Evolutionary conservation across 1,139 yeast genomes (phyloP), one percentile per base, ranked within the genome.

Genomic region (Protomyces macrosporus): DNA sequence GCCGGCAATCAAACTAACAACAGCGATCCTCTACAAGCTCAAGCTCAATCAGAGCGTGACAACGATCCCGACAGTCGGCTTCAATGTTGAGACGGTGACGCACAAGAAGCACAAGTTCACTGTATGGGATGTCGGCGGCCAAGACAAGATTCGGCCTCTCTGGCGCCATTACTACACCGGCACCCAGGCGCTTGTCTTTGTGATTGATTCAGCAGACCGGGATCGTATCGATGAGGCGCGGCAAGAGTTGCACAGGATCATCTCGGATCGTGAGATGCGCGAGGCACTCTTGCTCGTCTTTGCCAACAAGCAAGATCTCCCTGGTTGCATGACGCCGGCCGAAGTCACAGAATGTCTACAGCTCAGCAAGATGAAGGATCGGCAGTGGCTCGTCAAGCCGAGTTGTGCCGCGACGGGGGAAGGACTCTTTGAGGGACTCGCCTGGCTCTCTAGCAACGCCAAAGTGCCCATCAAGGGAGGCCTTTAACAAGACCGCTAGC

Each of bases 61-160:
- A 59, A 88, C 96, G 0, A 95, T 89, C 5, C 97, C 97, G 34
- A 91, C 97, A 0, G 97, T 90, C 35, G 97, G 97, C 1, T 91
- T 89, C 77, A 90, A 90, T 75, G 96, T 90, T 65, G 97, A 91
- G 75, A 89, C 96, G 6, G 90, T 91, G 70, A 85, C 88, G 67
- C 91, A 87, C 75, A 88, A 87, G 75, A 89, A 89, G 74, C 86
- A 90, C 67, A 85, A 88, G 66, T 90, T 90, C 79, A 93, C 93
- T 67, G 95, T 93, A 70, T 91, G 97, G 97, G 97, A 90, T 75
- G 95, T 95, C 65, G 97, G 97, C 77, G 97, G 96, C 74, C 97
- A 90, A 77, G 95, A 89, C 71, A 81, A 95, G 74, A 84, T 89
- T 69, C 82, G 96, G 72, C 96, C 96, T 0, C 79, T 90, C 63